These are phyloP conservation scores for Scutellaria minor DNA, from an alignment of 257 asterid species.

Conservation along the genomic window DNA sequence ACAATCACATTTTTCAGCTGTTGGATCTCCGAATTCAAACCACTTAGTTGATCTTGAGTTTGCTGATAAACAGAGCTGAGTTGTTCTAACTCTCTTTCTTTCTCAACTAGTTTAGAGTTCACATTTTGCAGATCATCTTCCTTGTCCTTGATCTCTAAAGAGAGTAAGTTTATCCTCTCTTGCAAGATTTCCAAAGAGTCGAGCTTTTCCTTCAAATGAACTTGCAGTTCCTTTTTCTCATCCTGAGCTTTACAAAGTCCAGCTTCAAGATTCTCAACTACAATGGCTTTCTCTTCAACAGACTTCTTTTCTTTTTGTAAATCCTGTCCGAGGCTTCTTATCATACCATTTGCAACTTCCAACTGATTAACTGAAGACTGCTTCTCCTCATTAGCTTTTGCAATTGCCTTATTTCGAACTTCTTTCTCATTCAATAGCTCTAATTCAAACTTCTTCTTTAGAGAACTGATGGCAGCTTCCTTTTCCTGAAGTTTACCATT, in stretches of 20 bases:
- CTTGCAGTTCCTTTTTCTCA: conserved; percentile 62
- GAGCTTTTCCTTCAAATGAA: conserved; percentile 58
- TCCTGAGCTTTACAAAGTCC: conserved; percentile 47
- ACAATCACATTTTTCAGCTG: conserved; percentile 48
- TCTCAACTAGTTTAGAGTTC: conserved; percentile 51
- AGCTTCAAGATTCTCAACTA: conserved; percentile 53
- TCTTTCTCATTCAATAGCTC: conserved; percentile 68
- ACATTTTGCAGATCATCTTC: conserved; percentile 50
- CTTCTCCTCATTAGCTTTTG: conserved; percentile 59
- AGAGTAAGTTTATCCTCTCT: conserved; percentile 59
- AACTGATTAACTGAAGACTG: conserved; percentile 50
- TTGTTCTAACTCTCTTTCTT: conserved; percentile 49
- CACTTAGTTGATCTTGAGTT: conserved; percentile 50
- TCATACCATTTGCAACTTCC: conserved; percentile 44
- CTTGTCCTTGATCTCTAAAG: conserved; percentile 65
- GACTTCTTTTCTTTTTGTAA: conserved; percentile 55
- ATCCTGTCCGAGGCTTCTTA: conserved; percentile 57
- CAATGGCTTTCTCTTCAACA: conserved; percentile 47
- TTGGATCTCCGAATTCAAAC: conserved; percentile 52
- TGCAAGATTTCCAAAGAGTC: conserved; percentile 53
- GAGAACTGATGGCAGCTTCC: conserved; percentile 48
- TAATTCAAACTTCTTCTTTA: conserved; percentile 54
- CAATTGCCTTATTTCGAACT: conserved; percentile 50
- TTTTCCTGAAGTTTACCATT: conserved; percentile 62
- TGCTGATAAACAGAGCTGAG: conserved; percentile 50